Evolutionary conservation across 306 rosid genomes (phyloP), one percentile per base, ranked within the genome.

Genomic region (Acacia acuminata): DNA sequence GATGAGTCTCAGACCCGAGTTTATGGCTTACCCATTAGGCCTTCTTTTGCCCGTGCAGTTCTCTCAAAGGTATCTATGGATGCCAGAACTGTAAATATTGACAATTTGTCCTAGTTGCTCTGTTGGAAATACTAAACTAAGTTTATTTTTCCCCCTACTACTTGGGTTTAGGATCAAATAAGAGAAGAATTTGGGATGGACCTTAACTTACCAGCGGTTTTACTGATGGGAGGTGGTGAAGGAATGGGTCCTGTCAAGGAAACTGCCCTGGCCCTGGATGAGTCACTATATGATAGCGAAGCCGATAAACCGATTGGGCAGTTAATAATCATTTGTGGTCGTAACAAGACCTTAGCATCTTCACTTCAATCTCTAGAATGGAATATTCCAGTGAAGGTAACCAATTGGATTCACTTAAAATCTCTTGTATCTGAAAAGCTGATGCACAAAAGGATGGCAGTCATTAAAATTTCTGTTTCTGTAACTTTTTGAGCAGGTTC

Each of bases 371-470:
- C 92, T 9, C 82, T 90, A 32, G 87, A 91, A 71, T 96, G 97
- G 97, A 92, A 92, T 65, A 84, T 96, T 68, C 96, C 99, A 60
- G 97, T 91, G 2, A 92, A 92, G 96, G 99, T 94, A 45, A 71
- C 10, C 25, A 77, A 73, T 76, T 73, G 22, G 47, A 53, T 82
- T 78, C 79, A 72, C 24, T 80, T n/a, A 84, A 63, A 60, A 82
- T 42, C 45, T 61, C 10, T 74, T 65, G 40, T 32, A 51, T 47
- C 45, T 78, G 25, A 77, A 19, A n/a, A 60, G 22, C 76, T 12
- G 13, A 76, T 48, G 76, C 63, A 77, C 19, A 42, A 69, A 67
- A 32, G 75, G 61, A 79, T 65, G 25, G n/a, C 76, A 69, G 10
- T 0, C 38, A 17, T 16, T 85, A 48, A 48, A 77, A 81, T 48